Evolutionary conservation across 2,329 filamentous ascomycete species (phyloP), one percentile per base, ranked within the genome.

Genomic region (Penicillium sumatraense): DNA sequence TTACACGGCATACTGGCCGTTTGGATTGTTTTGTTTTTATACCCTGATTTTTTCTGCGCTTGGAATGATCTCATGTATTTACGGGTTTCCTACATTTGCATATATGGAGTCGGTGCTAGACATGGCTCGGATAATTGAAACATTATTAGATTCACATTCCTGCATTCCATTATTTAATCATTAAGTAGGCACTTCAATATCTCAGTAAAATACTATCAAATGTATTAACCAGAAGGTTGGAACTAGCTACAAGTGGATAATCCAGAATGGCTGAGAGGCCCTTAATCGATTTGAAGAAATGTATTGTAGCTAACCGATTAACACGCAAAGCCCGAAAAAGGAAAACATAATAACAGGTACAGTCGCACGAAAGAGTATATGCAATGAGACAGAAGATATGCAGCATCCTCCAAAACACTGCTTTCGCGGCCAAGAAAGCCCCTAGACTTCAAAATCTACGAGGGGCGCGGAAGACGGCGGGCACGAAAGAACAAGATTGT

Each of bases 301-400:
- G 51, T 56, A 54, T 61, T 54, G 54, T 53, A 33, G 47, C 52
- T 31, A 31, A 49, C 42, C 45, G 35, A 47, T 38, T 23, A 53
- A 26, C 53, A 53, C 40, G 44, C 42, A 54, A 60, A 51, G 51
- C 49, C 47, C 49, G 26, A 40, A 51, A 58, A 50, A 58, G 50
- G 55, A n/a, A 44, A 58, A 57, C 27, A 46, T 57, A 40, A 50
- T 47, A 59, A 57, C 56, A 61, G 54, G 57, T 54, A 58, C 52
- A 63, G 49, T 52, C 53, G 52, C 51, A 57, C 51, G 57, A 38
- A 63, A 61, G 55, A 66, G 53, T 59, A 64, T 59, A 66, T 64
- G 56, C 57, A 65, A 59, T 58, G 51, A 56, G 48, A 59, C 31
- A 53, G 51, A 57, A 53, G 48, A 52, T 27, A 58, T 53, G 44